Evolutionary conservation across 2,329 filamentous ascomycete genomes (phyloP).

Genomic region (Alternaria rosae): DNA sequence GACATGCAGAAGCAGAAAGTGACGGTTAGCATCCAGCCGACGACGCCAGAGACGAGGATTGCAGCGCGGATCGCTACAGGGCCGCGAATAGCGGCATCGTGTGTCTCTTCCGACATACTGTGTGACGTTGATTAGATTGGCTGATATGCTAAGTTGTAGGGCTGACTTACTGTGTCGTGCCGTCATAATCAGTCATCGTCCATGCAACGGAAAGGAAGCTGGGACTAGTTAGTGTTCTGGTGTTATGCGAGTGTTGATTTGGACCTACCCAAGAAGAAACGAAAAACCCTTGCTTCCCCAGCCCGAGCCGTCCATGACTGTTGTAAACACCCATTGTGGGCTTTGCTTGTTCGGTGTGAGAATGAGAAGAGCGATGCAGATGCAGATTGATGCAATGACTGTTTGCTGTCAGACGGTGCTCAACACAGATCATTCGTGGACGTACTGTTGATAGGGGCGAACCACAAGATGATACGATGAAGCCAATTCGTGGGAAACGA

Average conservation of each 20-base stretch:
- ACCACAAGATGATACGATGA: conserved; percentile 68
- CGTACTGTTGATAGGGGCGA: conserved; percentile 69
- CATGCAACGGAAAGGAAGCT: conserved; percentile 64
- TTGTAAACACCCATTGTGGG: conserved; percentile 67
- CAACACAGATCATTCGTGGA: neutral
- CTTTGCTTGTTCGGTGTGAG: conserved; percentile 67
- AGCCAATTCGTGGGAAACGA: conserved; percentile 67
- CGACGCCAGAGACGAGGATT: conserved; percentile 65
- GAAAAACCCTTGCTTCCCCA: conserved; percentile 69
- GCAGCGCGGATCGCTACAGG: conserved; percentile 67
- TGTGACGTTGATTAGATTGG: conserved; percentile 31
- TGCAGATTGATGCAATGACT: conserved; percentile 66
- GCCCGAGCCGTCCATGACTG: conserved; percentile 68
- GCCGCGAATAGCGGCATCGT: conserved; percentile 67
- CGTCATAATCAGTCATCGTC: conserved; percentile 75
- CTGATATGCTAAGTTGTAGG: conserved; percentile 23
- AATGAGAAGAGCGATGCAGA: conserved; percentile 66
- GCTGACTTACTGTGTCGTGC: conserved; percentile 65
- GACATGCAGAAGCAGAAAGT: conserved; percentile 69
- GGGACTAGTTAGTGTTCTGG: conserved; percentile 13
- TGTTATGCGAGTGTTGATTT: neutral
- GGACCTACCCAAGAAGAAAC: conserved; percentile 64
- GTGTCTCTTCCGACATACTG: conserved; percentile 71
- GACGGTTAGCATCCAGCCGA: conserved; percentile 70
- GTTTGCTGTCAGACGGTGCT: conserved; percentile 12